phyloP scores from a whole-genome alignment of 805 yeast species.

The Lipomyces japonicus region DNA sequence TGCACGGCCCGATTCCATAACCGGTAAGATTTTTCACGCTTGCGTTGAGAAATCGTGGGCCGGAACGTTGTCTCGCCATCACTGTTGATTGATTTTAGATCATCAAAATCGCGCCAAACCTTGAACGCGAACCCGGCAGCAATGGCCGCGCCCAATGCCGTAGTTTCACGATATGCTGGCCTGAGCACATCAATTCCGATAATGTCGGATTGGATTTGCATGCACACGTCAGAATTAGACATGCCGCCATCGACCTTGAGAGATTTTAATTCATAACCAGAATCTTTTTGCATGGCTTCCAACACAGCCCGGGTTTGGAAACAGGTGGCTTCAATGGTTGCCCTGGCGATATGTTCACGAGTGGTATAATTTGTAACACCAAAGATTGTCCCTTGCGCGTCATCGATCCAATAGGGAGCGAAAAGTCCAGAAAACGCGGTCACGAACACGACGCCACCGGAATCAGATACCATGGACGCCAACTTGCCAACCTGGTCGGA shows the following conservation, averaged over 20 bases:
- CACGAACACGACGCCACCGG: slow-evolving; percentile 91
- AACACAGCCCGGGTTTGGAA: slow-evolving; percentile 88
- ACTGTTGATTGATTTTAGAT: slow-evolving; percentile 44
- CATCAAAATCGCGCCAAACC: slow-evolving; percentile 72
- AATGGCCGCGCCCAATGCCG: slow-evolving; percentile 94
- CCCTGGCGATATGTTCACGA: slow-evolving; percentile 88
- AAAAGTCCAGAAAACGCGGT: slow-evolving; percentile 93
- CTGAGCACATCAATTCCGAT: slow-evolving; percentile 81
- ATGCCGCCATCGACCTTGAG: slow-evolving; percentile 87
- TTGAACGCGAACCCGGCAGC: slow-evolving; percentile 81
- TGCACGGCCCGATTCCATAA: slow-evolving; percentile 84
- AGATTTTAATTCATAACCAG: slow-evolving; percentile 54
- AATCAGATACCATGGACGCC: slow-evolving; percentile 72
- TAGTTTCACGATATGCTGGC: slow-evolving; percentile 81
- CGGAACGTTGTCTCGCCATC: slow-evolving; percentile 33
- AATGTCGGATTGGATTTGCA: slow-evolving; percentile 91
- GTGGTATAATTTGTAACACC: slow-evolving; percentile 92
- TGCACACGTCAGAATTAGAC: slow-evolving; percentile 84
- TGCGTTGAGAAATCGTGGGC: slow-evolving; percentile 39
- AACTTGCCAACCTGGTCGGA: slow-evolving; percentile 88
- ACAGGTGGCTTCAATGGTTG: slow-evolving; percentile 93
- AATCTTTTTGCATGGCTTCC: slow-evolving; percentile 83
- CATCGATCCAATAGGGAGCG: slow-evolving; percentile 95
- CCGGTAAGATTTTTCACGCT: slow-evolving; percentile 60
- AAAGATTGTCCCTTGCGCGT: slow-evolving; percentile 86